Base-by-base conservation (phyloP, 768 basidiomycete genomes). In the Russula compacta region DNA sequence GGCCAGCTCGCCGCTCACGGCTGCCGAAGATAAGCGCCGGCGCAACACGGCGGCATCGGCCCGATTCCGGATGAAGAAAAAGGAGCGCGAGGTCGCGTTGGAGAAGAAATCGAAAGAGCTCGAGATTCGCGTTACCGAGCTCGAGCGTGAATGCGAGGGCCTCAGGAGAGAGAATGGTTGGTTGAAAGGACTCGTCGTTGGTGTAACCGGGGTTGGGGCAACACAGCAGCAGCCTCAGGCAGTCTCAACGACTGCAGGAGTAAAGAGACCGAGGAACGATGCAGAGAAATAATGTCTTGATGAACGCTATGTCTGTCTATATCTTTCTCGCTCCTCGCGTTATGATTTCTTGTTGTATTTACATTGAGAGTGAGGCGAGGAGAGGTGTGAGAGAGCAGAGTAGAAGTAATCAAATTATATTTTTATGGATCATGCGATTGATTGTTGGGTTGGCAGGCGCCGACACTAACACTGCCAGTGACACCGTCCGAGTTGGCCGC, bases 51-150 rank as follows among this genome's bases (percentile, higher is more conserved):
- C 91, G 1, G 93, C 93, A 0, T 92, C 89, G 56, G 93, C 93
- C 36, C 88, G 93, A 8, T 97, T 97, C 80, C 82, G 93, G 61
- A 73, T 92, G 69, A 97, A 95, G 81, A 97, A 97, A 80, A 97
- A 97, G 78, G 92, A 95, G 73, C 80, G 94, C 14, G 94, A 97
- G 75, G 86, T 83, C 2, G 93, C 94, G 15, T 77, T 95, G 21
- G 94, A 95, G 74, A 81, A 79, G 46, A 85, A 84, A 68, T 84
- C 89, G 15, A 92, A 92, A 75, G 92, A 95, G 69, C 79, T 95
- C 15, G 89, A 92, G 70, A 76, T 76, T 0, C 82, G 86, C 55
- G 90, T 95, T 14, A 78, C 74, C 57, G 89, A 89, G 68, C 79
- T 97, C 14, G 94, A 97, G 76, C 82, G 88, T 71, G 92, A 95